Evolutionary conservation across 106 monocot species (phyloP).

Genomic region (Apostasia ramifera): DNA sequence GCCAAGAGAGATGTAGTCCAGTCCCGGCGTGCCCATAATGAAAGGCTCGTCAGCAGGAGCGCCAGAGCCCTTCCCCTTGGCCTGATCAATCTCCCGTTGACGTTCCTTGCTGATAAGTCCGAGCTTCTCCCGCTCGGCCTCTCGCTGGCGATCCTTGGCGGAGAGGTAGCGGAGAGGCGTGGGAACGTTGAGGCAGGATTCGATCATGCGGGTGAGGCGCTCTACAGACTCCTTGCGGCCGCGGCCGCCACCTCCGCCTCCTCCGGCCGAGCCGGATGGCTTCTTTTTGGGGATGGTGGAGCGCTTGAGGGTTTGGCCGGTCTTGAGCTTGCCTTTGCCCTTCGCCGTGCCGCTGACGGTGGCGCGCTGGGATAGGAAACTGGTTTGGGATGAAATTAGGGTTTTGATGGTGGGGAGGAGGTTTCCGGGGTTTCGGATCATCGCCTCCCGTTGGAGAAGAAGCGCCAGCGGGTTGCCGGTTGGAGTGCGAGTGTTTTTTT

Average conservation of each 20-base stretch:
- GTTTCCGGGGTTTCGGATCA: slow-evolving; percentile 8
- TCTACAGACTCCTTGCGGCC: slow-evolving; percentile 22
- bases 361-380: slow-evolving; percentile 20
- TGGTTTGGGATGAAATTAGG: slow-evolving; percentile 4
- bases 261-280: slow-evolving; percentile 1
- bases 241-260: slow-evolving; percentile 15
- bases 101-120: slow-evolving; percentile 78
- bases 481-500: no score
- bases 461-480: no score
- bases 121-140: slow-evolving; percentile 75
- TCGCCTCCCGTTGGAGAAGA: not conserved
- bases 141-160: slow-evolving; percentile 56
- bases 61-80: slow-evolving; percentile 15
- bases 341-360: slow-evolving; percentile 92
- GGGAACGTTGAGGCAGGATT: slow-evolving; percentile 66
- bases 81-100: slow-evolving; percentile 55
- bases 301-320: slow-evolving; percentile 56
- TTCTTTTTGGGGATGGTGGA: slow-evolving; percentile 58
- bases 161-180: slow-evolving; percentile 60
- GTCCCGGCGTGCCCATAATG: slow-evolving; percentile 66
- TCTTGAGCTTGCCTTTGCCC: slow-evolving; percentile 82
- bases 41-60: slow-evolving; percentile 11
- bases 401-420: slow-evolving; percentile 6
- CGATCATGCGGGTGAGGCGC: slow-evolving; percentile 31
- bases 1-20: slow-evolving; percentile 57